Evolutionary conservation across 768 basidiomycete genomes (phyloP).

Genomic region (Boletus subparvulus): DNA sequence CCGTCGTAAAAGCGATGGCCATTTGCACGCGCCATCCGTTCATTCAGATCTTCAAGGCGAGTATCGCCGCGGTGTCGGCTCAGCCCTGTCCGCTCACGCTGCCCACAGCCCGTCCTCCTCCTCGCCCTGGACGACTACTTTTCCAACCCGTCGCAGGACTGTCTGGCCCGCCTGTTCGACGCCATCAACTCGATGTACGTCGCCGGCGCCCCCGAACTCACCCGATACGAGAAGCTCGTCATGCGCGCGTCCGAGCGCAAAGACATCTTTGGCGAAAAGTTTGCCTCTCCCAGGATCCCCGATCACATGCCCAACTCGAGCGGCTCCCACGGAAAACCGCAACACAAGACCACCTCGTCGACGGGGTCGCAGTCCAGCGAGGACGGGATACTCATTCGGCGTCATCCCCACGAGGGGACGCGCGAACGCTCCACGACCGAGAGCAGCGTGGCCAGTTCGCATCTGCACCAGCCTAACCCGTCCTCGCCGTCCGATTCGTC

Average conservation of each 20-base stretch:
- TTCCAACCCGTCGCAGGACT: conserved; percentile 82
- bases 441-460: conserved; percentile 34
- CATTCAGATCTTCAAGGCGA: conserved; percentile 93
- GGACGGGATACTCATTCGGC: conserved; percentile 55
- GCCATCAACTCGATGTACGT: conserved; percentile 92
- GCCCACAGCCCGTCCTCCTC: conserved; percentile 76
- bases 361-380: conserved; percentile 68
- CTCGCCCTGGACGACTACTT: conserved; percentile 97
- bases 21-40: conserved; percentile 92
- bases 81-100: conserved; percentile 3
- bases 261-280: conserved; percentile 89
- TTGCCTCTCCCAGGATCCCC: conserved; percentile 36
- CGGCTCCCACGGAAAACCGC: conserved; percentile 33
- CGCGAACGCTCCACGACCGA: conserved; percentile 43
- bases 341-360: conserved; percentile 49
- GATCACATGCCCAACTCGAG: conserved; percentile 6
- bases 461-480: conserved; percentile 33
- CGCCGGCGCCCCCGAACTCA: conserved; percentile 72
- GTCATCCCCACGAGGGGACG: conserved; percentile 31
- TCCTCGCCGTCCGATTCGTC: conserved; percentile 70
- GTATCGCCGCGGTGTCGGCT: conserved; percentile 9
- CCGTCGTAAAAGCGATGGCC: conserved; percentile 91
- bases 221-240: conserved; percentile 81
- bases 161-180: conserved; percentile 87
- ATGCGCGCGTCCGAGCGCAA: conserved; percentile 89